Conservation (phyloP, 805 yeast species). For the Candida germanica region DNA sequence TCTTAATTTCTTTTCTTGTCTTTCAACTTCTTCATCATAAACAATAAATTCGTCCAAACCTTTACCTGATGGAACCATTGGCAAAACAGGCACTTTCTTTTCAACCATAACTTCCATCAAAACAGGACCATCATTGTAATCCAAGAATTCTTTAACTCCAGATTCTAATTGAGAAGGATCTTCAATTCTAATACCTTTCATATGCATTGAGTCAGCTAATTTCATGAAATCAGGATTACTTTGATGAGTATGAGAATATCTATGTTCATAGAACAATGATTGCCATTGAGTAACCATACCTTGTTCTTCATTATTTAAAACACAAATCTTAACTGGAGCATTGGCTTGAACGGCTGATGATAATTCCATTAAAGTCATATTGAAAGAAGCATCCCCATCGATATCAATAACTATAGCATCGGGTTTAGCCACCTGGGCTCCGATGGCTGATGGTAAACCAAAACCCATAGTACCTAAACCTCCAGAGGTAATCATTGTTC, state of each 20-base stretch:
- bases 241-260: constrained; percentile 98
- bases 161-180: constrained; percentile 58
- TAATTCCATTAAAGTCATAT: constrained; percentile 93
- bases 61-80: constrained; percentile 97
- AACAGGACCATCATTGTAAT: constrained; percentile 73
- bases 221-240: constrained; percentile 89
- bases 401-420: constrained; percentile 94
- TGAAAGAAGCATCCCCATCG: constrained; percentile 99
- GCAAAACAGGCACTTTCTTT: constrained; percentile 92
- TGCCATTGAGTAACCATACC: constrained; percentile 99
- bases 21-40: constrained; percentile 80
- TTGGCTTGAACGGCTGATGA: constrained; percentile 91
- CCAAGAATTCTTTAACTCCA: constrained; percentile 63
- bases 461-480: constrained; percentile 99
- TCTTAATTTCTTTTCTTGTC: constrained; percentile 65
- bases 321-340: constrained; percentile 85
- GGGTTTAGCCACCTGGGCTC: constrained; percentile 95
- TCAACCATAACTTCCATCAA: constrained; percentile 88
- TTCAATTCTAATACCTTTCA: constrained; percentile 73
- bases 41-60: constrained; percentile 89
- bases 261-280: constrained; percentile 91
- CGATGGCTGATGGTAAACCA: constrained; percentile 97
- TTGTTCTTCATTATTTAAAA: constrained; percentile 96
- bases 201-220: constrained; percentile 91
- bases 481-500: constrained; percentile 96